Evolutionary conservation across 371 early-diverging fungal species (phyloP).

Genomic region (Dichotomocladium elegans): DNA sequence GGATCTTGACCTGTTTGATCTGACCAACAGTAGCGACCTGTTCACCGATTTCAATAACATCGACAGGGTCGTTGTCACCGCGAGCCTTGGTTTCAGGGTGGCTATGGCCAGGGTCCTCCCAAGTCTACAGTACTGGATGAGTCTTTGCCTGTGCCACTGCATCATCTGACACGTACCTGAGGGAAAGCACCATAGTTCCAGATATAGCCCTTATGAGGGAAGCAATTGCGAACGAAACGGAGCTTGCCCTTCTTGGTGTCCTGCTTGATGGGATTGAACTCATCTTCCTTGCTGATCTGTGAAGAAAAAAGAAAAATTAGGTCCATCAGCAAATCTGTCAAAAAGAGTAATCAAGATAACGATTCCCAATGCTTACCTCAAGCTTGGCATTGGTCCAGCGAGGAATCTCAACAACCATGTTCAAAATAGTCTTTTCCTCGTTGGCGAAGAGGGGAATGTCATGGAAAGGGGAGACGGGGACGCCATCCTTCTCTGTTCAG

Average conservation of each 20-base stretch:
- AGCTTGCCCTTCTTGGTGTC: constrained; percentile 93
- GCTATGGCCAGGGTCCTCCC: constrained; percentile 88
- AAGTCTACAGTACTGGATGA: constrained; percentile 73
- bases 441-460: constrained; percentile 90
- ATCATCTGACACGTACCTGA: constrained; percentile 40
- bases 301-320: no score
- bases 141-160: no score
- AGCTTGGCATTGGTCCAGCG: constrained; percentile 97
- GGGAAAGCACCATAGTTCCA: constrained; percentile 99
- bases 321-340: no score
- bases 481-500: constrained; percentile 34
- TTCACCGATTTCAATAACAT: constrained; percentile 79
- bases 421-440: constrained; percentile 70
- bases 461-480: constrained; percentile 89
- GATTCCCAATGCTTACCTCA: constrained; percentile 61
- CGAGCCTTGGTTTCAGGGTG: constrained; percentile 77
- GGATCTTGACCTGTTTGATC: constrained; percentile 89
- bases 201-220: constrained; percentile 95
- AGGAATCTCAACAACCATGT: constrained; percentile 95
- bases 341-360: no score
- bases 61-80: constrained; percentile 97
- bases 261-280: constrained; percentile 93
- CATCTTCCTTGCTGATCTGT: constrained; percentile 20
- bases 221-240: constrained; percentile 90
- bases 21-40: constrained; percentile 33